These are phyloP conservation scores for Rhizomucor miehei DNA, from an alignment of 371 early-diverging fungal genomes.

Conservation along the genomic window DNA sequence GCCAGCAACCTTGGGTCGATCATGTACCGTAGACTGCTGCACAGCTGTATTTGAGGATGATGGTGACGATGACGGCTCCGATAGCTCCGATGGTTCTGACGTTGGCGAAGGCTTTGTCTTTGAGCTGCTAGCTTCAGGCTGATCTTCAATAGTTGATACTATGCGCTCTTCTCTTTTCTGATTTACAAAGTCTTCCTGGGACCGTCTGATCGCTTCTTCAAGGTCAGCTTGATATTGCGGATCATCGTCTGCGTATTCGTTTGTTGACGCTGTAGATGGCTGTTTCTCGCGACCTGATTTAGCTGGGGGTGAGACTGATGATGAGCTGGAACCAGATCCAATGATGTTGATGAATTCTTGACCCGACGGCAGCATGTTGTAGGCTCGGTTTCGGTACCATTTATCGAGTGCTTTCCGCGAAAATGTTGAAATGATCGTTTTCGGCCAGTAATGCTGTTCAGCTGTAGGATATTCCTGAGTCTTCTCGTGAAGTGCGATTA, in stretches of 20 bases:
- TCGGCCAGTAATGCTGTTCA: conserved; percentile 28
- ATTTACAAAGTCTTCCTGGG: conserved; percentile 6
- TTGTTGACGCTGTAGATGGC: not conserved
- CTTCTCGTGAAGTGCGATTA: conserved; percentile 25
- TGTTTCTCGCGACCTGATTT: not conserved
- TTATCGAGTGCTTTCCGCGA: conserved; percentile 11
- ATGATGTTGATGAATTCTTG: not conserved
- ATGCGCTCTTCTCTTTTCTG: conserved; percentile 4
- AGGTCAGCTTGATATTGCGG: conserved; percentile 12
- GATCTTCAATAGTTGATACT: conserved; percentile 1
- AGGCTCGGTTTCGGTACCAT: conserved; percentile 20
- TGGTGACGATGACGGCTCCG: not conserved
- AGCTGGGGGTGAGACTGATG: not conserved
- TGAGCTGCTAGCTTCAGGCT: not conserved
- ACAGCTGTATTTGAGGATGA: not conserved
- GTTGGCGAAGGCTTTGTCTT: not conserved
- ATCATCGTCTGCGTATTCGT: conserved; percentile 16
- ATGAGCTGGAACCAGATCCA: no score
- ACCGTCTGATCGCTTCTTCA: conserved; percentile 23
- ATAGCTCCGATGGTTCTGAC: not conserved
- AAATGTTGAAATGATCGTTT: conserved; percentile 3
- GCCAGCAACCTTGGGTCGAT: not conserved
- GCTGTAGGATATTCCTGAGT: conserved; percentile 2
- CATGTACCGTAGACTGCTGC: not conserved
- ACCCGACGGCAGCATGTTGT: not conserved